Evolutionary conservation across 345 rosid species (phyloP).

Genomic region (Populus euphratica): DNA sequence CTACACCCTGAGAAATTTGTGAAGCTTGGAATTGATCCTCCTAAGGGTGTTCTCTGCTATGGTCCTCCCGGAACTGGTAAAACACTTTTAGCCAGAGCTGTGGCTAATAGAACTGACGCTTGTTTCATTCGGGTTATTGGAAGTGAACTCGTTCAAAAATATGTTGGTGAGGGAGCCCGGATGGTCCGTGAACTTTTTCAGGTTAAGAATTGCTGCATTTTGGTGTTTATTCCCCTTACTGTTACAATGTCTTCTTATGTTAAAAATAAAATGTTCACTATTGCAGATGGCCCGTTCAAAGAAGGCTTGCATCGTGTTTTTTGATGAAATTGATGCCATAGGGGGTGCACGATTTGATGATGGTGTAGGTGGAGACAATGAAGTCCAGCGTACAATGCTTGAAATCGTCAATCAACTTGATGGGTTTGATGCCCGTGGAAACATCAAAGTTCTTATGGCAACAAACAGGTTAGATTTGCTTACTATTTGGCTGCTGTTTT

Average conservation of each 20-base stretch:
- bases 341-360: conserved; percentile 86
- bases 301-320: conserved; percentile 75
- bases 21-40: conserved; percentile 98
- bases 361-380: conserved; percentile 75
- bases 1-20: conserved; percentile 98
- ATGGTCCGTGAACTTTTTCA: conserved; percentile 95
- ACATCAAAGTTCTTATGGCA: conserved; percentile 95
- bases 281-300: conserved; percentile 78
- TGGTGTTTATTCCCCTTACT: no score
- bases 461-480: conserved; percentile 66
- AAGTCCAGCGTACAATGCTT: conserved; percentile 80
- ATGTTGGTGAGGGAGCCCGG: conserved; percentile 95
- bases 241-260: not conserved
- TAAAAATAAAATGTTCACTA: not conserved
- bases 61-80: conserved; percentile 99
- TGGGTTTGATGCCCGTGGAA: conserved; percentile 89
- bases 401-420: conserved; percentile 85
- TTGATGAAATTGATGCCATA: conserved; percentile 80
- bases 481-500: not conserved
- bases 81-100: conserved; percentile 92
- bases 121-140: conserved; percentile 96
- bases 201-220: conserved; percentile 38
- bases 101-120: conserved; percentile 95
- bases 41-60: conserved; percentile 94
- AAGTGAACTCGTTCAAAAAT: conserved; percentile 96